phyloP scores from a whole-genome alignment of 2,329 filamentous ascomycete species.

The Diaporthe sp. region DNA sequence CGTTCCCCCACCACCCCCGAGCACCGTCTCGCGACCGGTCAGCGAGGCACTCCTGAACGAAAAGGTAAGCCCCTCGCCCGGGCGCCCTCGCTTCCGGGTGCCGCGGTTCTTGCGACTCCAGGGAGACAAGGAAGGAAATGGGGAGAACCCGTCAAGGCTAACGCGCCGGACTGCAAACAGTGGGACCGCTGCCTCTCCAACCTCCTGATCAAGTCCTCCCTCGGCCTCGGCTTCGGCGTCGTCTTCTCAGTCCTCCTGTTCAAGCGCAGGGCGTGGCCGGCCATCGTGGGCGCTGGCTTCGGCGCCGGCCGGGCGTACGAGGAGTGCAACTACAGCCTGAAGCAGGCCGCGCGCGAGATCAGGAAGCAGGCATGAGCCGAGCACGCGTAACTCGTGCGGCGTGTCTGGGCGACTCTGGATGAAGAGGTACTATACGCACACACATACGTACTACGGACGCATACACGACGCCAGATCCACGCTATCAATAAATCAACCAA shows the following conservation, averaged over 20 bases:
- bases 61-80: constrained; percentile 76
- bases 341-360: constrained; percentile 71
- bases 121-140: too few species aligned
- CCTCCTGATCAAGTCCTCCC: constrained; percentile 94
- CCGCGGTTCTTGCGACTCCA: background rate
- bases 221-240: constrained; percentile 96
- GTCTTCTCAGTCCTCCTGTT: constrained; percentile 99
- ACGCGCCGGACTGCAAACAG: constrained; percentile 59
- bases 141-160: background rate
- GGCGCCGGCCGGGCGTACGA: constrained; percentile 97
- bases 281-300: constrained; percentile 94
- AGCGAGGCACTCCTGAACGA: constrained; percentile 99
- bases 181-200: constrained; percentile 99
- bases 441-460: background rate
- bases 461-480: constrained; percentile 1
- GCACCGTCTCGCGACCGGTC: constrained; percentile 83
- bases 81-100: too few species aligned
- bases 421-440: constrained; percentile 3
- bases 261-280: constrained; percentile 97
- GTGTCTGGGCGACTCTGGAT: background rate
- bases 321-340: constrained; percentile 90
- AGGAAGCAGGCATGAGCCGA: constrained; percentile 62
- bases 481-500: background rate
- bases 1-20: constrained; percentile 69
- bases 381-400: background rate